phyloP scores from a whole-genome alignment of 495 filamentous ascomycete species.

The Talaromyces nanjingensis region DNA sequence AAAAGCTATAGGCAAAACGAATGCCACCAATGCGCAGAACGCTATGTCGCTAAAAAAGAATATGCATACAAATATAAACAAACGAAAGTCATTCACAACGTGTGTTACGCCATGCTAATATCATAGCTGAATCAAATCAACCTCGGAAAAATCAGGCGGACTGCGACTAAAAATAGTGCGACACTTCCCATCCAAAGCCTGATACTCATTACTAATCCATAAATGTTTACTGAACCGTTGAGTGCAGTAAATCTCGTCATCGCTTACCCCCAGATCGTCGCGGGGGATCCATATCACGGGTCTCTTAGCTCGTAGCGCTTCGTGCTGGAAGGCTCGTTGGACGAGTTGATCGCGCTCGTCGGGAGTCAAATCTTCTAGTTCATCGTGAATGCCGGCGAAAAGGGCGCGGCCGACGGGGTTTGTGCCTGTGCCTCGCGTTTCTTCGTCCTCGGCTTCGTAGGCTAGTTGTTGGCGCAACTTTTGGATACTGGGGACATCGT shows the following conservation, averaged over 20 bases:
- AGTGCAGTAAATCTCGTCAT: constrained; percentile 82
- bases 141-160: constrained; percentile 87
- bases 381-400: constrained; percentile 80
- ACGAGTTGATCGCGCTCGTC: constrained; percentile 85
- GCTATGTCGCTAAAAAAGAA: not conserved
- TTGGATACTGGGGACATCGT: constrained; percentile 24
- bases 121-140: constrained; percentile 79
- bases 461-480: constrained; percentile 31
- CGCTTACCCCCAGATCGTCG: constrained; percentile 83
- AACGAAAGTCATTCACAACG: not conserved
- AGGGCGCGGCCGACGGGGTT: constrained; percentile 64
- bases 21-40: not conserved
- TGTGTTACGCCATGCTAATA: not conserved
- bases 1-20: not conserved
- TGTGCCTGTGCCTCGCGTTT: constrained; percentile 53
- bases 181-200: constrained; percentile 75
- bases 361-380: constrained; percentile 89
- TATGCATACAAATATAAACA: not conserved
- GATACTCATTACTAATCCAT: constrained; percentile 91
- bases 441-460: constrained; percentile 59
- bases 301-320: constrained; percentile 74
- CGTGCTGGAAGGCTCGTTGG: constrained; percentile 83
- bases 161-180: constrained; percentile 81
- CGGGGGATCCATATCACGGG: constrained; percentile 93
- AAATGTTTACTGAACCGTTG: constrained; percentile 70